Base-by-base conservation (phyloP, 805 yeast species). In the Starmerella gropengiesseri region DNA sequence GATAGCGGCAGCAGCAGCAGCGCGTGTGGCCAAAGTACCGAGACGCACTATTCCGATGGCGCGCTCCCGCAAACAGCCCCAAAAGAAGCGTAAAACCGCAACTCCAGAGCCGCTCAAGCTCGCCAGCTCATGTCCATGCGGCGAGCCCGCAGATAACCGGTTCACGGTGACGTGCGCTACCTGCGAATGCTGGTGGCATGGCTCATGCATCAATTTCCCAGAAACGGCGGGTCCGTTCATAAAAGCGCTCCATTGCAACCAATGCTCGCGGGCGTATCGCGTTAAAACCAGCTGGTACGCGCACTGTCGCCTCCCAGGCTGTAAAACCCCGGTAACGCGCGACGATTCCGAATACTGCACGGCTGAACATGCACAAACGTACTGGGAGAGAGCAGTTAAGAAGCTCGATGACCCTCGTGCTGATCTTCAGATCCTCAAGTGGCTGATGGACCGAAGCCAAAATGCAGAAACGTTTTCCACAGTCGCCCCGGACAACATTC, bases 131-230 rank as follows among this genome's bases (percentile, higher is more conserved):
- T 40, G 43, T 19, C 5, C 21, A 8, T 40, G 43, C 14, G 38
- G 43, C 5, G 23, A 33, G 33, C 30, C 28, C 9, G 42, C 42
- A 25, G 41, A 9, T 16, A 29, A 23, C 20, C 22, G 37, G 37
- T 34, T 34, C 32, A 31, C 37, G 4, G 42, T 44, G 5, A 31
- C 35, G n/a, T 45, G 49, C 23, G 25, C 14, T 13, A 18, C 20
- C 11, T 45, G 49, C 31, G 36, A n/a, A 11, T 32, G 34, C 11
- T 45, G 49, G 49, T 45, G 31, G 40, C 49, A 45, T n/a, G 46
- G 42, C 17, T 28, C 20, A 8, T 45, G 49, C 31, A 31, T 43
- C 5, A 18, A 21, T 6, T 37, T 45, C 23, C 40, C 47, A 16
- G 29, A 7, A 11, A 14, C 22, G 12, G 13, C 13, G 12, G 19